phyloP scores from a whole-genome alignment of 2,329 filamentous ascomycete genomes.

The Beauveria caledonica region DNA sequence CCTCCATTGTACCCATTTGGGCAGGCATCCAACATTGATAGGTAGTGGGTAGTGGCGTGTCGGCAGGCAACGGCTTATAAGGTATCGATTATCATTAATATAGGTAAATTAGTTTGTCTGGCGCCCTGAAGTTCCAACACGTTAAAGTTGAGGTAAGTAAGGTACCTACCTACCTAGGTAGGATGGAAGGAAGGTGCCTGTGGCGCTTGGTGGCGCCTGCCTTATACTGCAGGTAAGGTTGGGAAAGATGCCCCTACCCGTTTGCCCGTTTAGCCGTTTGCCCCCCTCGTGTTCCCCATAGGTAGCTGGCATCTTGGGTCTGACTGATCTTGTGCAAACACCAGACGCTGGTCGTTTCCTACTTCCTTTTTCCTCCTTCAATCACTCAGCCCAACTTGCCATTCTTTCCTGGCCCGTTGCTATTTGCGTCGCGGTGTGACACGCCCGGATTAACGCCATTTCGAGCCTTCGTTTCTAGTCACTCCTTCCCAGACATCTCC shows the following conservation, averaged over 20 bases:
- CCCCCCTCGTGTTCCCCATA: background rate
- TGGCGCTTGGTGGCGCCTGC: background rate
- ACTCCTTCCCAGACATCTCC: conserved; percentile 13
- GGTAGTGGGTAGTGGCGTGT: no score
- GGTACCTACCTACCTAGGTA: no score
- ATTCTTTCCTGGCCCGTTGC: background rate
- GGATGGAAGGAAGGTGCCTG: background rate
- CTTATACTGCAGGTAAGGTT: background rate
- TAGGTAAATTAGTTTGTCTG: no score
- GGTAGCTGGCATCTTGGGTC: background rate
- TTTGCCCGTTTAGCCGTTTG: background rate
- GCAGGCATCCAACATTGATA: no score
- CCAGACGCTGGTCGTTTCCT: background rate
- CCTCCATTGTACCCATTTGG: background rate
- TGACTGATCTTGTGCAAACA: background rate
- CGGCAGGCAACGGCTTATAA: no score
- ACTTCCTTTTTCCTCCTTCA: conserved; percentile 3
- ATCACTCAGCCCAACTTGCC: conserved; percentile 3
- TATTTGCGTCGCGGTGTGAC: conserved; percentile 18
- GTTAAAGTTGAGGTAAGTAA: background rate
- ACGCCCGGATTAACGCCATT: background rate
- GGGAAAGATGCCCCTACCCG: background rate
- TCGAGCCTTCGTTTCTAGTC: conserved; percentile 16
- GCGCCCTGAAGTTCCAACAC: background rate
- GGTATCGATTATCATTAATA: no score